Evolutionary conservation across 768 basidiomycete species (phyloP).

Genomic region (Nidularia pulvinata): DNA sequence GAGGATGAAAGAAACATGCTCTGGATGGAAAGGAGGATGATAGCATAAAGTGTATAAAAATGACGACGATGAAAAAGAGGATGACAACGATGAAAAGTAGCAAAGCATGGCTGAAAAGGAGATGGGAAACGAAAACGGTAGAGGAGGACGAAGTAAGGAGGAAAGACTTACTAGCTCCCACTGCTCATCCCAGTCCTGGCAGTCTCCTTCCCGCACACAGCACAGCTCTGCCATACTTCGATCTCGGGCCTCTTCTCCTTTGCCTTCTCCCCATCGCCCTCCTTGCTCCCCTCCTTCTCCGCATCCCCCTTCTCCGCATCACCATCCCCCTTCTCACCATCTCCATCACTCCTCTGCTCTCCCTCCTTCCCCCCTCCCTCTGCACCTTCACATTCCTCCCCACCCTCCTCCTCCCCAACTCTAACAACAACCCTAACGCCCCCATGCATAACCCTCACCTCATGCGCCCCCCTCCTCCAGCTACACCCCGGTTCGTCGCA

Average conservation of each 20-base stretch:
- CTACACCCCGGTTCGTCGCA: constrained; percentile 35
- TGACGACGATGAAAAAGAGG: too few species aligned
- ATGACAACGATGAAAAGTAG: too few species aligned
- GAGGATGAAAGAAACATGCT: too few species aligned
- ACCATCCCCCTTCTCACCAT: constrained; percentile 6
- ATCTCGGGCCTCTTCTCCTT: constrained; percentile 15
- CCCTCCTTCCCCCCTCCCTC: constrained; percentile 2
- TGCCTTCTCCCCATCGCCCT: constrained; percentile 2
- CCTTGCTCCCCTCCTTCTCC: neutral
- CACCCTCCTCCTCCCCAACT: constrained; percentile 2
- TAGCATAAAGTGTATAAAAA: too few species aligned
- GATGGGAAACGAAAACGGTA: too few species aligned
- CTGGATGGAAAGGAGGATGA: too few species aligned
- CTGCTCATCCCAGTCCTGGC: constrained; percentile 33
- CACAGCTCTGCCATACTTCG: constrained; percentile 50
- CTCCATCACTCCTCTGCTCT: constrained; percentile 7
- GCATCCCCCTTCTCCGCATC: neutral
- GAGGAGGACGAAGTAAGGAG: neutral
- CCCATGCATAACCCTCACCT: constrained; percentile 40
- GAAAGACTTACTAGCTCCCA: constrained; percentile 48
- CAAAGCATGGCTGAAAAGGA: too few species aligned
- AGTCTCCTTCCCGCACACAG: constrained; percentile 38
- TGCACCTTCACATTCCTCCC: neutral
- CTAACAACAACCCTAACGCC: constrained; percentile 24
- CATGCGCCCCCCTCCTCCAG: constrained; percentile 37